Conservation (phyloP, 306 rosid species). For the Gillenia trifoliata region DNA sequence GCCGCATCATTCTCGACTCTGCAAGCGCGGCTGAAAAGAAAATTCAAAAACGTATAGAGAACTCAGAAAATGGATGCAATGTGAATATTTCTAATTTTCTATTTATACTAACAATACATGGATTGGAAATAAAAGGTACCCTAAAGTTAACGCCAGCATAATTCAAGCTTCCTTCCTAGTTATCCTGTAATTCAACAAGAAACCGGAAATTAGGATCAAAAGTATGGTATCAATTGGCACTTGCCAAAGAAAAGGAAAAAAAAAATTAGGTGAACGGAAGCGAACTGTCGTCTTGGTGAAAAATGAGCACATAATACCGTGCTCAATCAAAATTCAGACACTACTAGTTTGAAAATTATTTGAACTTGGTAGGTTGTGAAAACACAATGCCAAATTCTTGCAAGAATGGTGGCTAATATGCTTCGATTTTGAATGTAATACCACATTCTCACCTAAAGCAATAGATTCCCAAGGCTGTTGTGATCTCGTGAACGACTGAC, state of each 20-base stretch:
- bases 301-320: neutral
- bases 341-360: neutral
- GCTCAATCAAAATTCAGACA: neutral
- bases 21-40: slow-evolving; percentile 24
- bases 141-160: slow-evolving; percentile 12
- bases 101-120: neutral
- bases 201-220: slow-evolving; percentile 1
- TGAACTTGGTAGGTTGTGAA: neutral
- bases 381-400: too few relatives aligned
- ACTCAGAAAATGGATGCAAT: neutral
- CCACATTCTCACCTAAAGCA: slow-evolving; percentile 73
- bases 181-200: slow-evolving; percentile 55
- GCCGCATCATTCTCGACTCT: slow-evolving; percentile 19
- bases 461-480: slow-evolving; percentile 75
- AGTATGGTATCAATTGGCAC: neutral
- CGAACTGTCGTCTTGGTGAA: neutral
- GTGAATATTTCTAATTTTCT: neutral
- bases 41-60: neutral
- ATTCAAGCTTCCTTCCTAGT: slow-evolving; percentile 82
- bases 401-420: neutral
- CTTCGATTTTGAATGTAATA: neutral
- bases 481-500: slow-evolving; percentile 75
- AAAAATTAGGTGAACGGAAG: neutral
- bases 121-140: neutral
- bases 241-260: neutral